A percentile compares a stretch with the other conserved stretches of the same genome.
Evolutionary conservation across 345 rosid species (phyloP).

Genomic region (Camelina hispida): DNA sequence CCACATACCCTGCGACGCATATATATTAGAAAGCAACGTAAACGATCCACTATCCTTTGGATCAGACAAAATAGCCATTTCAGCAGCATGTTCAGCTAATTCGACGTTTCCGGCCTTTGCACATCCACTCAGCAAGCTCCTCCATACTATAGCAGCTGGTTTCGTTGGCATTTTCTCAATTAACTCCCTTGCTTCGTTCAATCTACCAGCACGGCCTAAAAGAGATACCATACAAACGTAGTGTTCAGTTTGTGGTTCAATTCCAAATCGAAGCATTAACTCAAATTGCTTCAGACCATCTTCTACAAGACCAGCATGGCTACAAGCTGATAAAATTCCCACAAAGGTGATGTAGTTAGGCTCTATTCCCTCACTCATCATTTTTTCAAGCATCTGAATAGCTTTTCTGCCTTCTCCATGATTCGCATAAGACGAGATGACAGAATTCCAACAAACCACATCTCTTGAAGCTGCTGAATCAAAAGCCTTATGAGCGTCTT

Average conservation of each 20-base stretch:
- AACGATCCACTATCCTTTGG: constrained; percentile 71
- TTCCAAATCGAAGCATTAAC: constrained; percentile 58
- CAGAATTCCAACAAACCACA: constrained; percentile 71
- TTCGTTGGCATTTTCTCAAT: constrained; percentile 61
- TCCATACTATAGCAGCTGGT: constrained; percentile 66
- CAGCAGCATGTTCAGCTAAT: constrained; percentile 67
- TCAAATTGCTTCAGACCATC: constrained; percentile 59
- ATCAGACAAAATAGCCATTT: constrained; percentile 66
- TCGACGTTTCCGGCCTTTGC: constrained; percentile 55
- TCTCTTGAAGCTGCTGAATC: constrained; percentile 51
- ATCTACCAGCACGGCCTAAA: constrained; percentile 66
- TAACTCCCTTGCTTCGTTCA: constrained; percentile 65
- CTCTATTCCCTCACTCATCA: constrained; percentile 59
- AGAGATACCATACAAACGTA: constrained; percentile 73
- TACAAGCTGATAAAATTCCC: constrained; percentile 77
- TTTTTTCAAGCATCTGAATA: constrained; percentile 57
- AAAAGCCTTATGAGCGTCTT: constrained; percentile 61
- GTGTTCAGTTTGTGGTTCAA: constrained; percentile 71
- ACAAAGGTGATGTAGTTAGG: constrained; percentile 74
- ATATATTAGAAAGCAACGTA: constrained; percentile 63
- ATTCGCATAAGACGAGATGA: constrained; percentile 69
- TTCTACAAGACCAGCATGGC: constrained; percentile 71
- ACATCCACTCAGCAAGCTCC: constrained; percentile 72
- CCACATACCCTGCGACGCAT: constrained; percentile 81
- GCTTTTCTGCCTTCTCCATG: constrained; percentile 70